Evolutionary conservation across 306 rosid species (phyloP).

Genomic region (Quercus bicolor): DNA sequence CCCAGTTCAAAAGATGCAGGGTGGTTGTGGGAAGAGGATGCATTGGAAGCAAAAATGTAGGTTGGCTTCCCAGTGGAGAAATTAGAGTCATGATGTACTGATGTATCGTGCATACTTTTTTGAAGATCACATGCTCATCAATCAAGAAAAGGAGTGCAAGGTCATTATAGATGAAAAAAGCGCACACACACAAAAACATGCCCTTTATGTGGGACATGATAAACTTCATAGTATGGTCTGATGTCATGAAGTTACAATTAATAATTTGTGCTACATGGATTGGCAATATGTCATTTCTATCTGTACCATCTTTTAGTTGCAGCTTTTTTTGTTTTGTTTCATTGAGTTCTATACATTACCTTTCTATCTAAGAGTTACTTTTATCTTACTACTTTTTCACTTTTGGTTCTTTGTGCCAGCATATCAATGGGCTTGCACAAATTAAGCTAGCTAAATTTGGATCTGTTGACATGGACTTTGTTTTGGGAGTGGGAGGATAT

Average conservation of each 20-base stretch:
- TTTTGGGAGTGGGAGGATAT: conserved; percentile 92
- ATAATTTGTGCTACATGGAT: background rate
- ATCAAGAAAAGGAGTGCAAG: background rate
- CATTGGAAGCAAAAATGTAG: background rate
- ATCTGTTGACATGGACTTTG: conserved; percentile 82
- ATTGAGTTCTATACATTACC: background rate
- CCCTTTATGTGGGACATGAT: background rate
- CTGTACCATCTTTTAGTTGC: background rate
- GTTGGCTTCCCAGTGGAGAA: background rate
- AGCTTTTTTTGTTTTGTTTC: conserved; percentile 2
- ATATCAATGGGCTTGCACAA: conserved; percentile 88
- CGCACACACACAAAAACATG: background rate
- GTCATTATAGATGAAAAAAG: background rate
- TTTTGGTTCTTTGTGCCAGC: conserved; percentile 43
- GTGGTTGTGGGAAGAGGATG: background rate
- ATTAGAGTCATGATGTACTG: background rate
- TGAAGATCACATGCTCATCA: background rate
- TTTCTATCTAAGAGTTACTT: background rate
- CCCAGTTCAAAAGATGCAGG: background rate
- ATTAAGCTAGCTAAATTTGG: conserved; percentile 77
- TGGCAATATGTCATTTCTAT: background rate
- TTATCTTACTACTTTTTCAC: background rate
- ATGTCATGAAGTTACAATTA: no score
- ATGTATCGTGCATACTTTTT: background rate
- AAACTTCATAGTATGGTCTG: background rate